phyloP scores from a whole-genome alignment of 805 yeast genomes.

The Pichia phayaonensis region DNA sequence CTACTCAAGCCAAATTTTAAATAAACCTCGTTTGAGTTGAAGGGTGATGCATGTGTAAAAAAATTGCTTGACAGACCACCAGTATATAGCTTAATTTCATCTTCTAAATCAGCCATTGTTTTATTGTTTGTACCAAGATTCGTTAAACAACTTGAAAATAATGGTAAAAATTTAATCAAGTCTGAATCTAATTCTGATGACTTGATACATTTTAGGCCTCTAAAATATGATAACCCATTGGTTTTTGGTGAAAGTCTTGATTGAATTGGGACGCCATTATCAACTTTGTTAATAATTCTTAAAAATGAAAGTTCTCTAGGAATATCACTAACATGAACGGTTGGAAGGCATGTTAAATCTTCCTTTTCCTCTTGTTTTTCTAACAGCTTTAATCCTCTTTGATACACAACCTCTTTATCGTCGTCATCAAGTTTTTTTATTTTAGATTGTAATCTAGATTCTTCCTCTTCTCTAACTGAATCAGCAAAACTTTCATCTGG shows the following conservation, averaged over 20 bases:
- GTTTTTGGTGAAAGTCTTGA: conserved; percentile 36
- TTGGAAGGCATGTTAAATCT: conserved; percentile 74
- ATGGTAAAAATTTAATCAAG: conserved; percentile 61
- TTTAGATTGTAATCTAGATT: conserved; percentile 37
- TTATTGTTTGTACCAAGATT: conserved; percentile 75
- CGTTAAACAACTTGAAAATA: conserved; percentile 73
- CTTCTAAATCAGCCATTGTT: conserved; percentile 75
- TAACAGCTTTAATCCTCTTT: conserved; percentile 53
- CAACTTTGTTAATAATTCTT: conserved; percentile 25
- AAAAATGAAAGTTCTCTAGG: conserved; percentile 42
- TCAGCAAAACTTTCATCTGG: conserved; percentile 56
- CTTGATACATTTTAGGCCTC: conserved; percentile 56
- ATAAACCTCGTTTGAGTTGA: conserved; percentile 37
- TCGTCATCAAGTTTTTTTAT: conserved; percentile 38
- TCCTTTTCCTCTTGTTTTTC: conserved; percentile 61
- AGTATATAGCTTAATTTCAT: conserved; percentile 70
- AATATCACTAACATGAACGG: conserved; percentile 68
- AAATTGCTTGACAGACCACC: conserved; percentile 75
- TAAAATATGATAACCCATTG: conserved; percentile 74
- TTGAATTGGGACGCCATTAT: conserved; percentile 18
- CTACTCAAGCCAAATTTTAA: conserved; percentile 57
- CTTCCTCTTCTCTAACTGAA: conserved; percentile 48
- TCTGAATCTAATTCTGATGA: conserved; percentile 45
- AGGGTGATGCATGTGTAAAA: conserved; percentile 49
- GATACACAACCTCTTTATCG: conserved; percentile 50